Conservation (phyloP, 148 eudicot species). For the Hydrangea macrophylla region DNA sequence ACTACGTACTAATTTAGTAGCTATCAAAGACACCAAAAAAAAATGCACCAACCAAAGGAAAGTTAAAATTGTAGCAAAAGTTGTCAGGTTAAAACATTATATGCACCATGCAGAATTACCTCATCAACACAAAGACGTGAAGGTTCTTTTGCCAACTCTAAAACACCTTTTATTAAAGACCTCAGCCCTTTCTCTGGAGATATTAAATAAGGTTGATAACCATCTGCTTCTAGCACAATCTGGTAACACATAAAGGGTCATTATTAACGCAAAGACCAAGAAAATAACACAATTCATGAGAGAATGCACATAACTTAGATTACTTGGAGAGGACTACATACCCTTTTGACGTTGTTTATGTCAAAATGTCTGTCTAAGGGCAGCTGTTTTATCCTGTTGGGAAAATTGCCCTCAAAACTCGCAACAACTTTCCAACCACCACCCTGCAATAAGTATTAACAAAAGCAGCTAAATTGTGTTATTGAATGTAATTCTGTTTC, state of each 20-base stretch:
- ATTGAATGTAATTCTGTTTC: background rate
- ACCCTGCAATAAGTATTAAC: conserved; percentile 51
- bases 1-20: too few species aligned
- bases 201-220: conserved; percentile 97
- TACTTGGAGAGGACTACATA: conserved; percentile 17
- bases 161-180: conserved; percentile 79
- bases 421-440: conserved; percentile 95
- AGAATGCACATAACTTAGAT: background rate
- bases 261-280: conserved; percentile 4
- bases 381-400: conserved; percentile 93
- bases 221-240: conserved; percentile 99
- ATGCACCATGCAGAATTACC: conserved; percentile 37
- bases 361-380: conserved; percentile 97
- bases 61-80: background rate
- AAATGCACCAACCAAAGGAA: too few species aligned
- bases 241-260: conserved; percentile 25
- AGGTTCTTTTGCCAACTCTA: conserved; percentile 97
- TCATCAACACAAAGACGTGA: conserved; percentile 98
- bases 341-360: conserved; percentile 95
- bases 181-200: conserved; percentile 98
- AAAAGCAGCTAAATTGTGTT: conserved; percentile 10
- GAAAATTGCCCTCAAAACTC: conserved; percentile 95
- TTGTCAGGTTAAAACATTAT: background rate
- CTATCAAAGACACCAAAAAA: too few species aligned
- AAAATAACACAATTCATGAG: background rate